These are phyloP conservation scores for Hirschfeldia incana DNA, from an alignment of 345 rosid genomes.

Conservation along the genomic window DNA sequence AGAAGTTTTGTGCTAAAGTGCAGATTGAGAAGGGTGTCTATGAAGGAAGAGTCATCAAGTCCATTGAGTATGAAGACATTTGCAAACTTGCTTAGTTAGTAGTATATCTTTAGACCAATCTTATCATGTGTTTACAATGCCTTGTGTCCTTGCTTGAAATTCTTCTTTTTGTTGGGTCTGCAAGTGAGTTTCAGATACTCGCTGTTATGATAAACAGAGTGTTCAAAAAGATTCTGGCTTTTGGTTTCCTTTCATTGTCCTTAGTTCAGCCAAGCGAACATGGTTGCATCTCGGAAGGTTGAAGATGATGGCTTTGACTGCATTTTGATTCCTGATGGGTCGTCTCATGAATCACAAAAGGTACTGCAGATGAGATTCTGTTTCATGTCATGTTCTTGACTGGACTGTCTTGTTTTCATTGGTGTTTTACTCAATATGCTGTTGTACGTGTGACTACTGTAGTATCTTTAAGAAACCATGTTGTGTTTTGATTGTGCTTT, in stretches of 20 bases:
- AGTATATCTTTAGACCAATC: constrained; percentile 10
- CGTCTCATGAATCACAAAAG: background rate
- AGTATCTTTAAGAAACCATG: background rate
- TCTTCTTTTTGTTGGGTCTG: background rate
- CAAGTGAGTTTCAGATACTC: constrained; percentile 15
- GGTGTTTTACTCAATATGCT: background rate
- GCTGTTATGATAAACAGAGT: constrained; percentile 1
- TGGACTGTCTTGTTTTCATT: background rate
- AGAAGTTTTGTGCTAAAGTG: constrained; percentile 78
- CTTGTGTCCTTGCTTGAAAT: no score
- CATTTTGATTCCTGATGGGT: constrained; percentile 6
- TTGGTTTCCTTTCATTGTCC: constrained; percentile 9
- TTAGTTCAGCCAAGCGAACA: background rate
- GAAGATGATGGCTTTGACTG: constrained; percentile 3
- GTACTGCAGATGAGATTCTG: background rate
- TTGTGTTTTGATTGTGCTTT: background rate
- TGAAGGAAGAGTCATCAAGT: constrained; percentile 83
- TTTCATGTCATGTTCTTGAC: constrained; percentile 17
- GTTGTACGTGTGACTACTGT: background rate
- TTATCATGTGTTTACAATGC: background rate
- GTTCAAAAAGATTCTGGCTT: constrained; percentile 3
- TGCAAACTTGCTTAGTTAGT: constrained; percentile 67
- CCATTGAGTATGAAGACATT: constrained; percentile 90
- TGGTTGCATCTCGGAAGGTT: background rate
- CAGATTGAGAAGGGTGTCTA: constrained; percentile 92